Percentiles rank a stretch among this genome's conserved stretches.
Conservation (phyloP, 2,329 filamentous ascomycete species). For the Ampelomyces quisqualis region DNA sequence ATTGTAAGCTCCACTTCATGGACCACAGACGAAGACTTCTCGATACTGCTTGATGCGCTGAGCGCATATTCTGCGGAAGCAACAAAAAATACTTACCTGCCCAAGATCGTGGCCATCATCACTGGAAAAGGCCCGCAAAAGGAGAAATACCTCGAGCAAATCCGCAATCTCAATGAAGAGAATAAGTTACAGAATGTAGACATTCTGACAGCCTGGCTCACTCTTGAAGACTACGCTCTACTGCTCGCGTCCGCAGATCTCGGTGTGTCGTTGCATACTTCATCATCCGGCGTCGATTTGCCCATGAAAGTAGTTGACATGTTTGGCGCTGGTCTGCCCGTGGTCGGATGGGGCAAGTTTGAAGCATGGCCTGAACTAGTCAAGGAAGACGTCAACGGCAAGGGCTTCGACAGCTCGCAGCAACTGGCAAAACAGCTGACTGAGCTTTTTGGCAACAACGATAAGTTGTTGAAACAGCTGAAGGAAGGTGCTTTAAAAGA, state of each 20-base stretch:
- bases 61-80: conserved; percentile 66
- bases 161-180: conserved; percentile 60
- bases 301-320: conserved; percentile 99
- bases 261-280: conserved; percentile 88
- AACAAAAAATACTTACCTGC: conserved; percentile 53
- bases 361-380: conserved; percentile 91
- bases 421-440: conserved; percentile 65
- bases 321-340: conserved; percentile 92
- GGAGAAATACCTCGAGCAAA: conserved; percentile 67
- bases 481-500: conserved; percentile 71
- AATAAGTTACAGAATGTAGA: conserved; percentile 69
- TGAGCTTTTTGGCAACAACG: conserved; percentile 60
- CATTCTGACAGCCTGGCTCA: conserved; percentile 82
- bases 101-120: conserved; percentile 80
- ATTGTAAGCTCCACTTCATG: conserved; percentile 94
- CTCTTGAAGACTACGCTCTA: conserved; percentile 77
- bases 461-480: conserved; percentile 60
- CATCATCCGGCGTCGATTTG: conserved; percentile 89
- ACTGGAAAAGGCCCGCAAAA: conserved; percentile 92
- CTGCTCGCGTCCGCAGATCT: conserved; percentile 84
- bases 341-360: conserved; percentile 82
- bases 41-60: conserved; percentile 78
- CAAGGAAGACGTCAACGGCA: conserved; percentile 79
- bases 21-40: conserved; percentile 96
- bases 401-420: conserved; percentile 72